A percentile compares a stretch with the other conserved stretches of the same genome.
phyloP scores from a whole-genome alignment of 1,284 basidiomycete species.

The Trametes pubescens region DNA sequence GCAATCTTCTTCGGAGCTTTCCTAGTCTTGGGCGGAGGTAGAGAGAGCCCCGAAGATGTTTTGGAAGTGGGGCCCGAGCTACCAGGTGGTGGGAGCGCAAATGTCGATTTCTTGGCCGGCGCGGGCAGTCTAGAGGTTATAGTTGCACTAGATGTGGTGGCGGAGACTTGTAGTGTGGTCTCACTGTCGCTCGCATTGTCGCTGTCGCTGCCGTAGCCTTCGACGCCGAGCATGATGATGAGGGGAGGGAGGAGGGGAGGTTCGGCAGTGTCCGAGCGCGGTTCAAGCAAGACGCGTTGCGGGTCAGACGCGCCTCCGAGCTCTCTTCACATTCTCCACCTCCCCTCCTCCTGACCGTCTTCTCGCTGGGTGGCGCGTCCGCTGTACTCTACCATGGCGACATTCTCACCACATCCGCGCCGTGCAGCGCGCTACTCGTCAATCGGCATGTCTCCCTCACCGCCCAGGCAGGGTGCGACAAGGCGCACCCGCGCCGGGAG shows the following conservation, averaged over 20 bases:
- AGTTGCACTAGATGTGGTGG: conserved; percentile 28
- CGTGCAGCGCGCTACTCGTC: conserved; percentile 38
- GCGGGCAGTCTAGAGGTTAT: conserved; percentile 34
- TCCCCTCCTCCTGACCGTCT: background rate
- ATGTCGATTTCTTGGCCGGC: conserved; percentile 46
- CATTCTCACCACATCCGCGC: conserved; percentile 43
- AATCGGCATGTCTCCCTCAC: conserved; percentile 36
- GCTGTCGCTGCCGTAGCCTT: conserved; percentile 76
- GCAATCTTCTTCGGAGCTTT: conserved; percentile 71
- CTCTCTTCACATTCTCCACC: conserved; percentile 3
- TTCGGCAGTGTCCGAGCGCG: conserved; percentile 31
- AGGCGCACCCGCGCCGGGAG: conserved; percentile 35
- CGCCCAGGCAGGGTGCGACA: conserved; percentile 29
- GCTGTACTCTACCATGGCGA: conserved; percentile 36
- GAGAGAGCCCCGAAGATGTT: conserved; percentile 41
- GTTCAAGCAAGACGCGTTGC: conserved; percentile 30
- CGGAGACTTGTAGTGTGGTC: conserved; percentile 14
- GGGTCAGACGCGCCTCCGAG: conserved; percentile 20
- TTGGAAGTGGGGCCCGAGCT: conserved; percentile 39
- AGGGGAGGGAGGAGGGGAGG: conserved; percentile 22
- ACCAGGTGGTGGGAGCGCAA: conserved; percentile 48
- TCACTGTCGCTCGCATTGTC: conserved; percentile 59
- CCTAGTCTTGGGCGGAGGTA: conserved; percentile 48
- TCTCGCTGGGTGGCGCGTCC: conserved; percentile 23
- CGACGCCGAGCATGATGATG: conserved; percentile 71